Conservation (phyloP, 129 eudicot genomes). For the Sambucus nigra region DNA sequence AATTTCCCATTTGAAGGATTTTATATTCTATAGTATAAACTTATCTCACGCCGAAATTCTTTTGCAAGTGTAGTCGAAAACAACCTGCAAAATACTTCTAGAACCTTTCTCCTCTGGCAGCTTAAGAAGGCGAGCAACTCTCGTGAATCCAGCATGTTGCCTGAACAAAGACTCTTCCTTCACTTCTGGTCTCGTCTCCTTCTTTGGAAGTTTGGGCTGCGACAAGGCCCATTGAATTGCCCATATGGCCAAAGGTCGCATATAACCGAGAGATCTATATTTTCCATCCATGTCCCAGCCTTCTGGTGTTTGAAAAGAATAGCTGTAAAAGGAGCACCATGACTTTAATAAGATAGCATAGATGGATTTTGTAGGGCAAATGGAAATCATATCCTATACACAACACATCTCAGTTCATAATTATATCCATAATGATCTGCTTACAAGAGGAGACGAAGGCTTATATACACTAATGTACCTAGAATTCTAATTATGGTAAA, state of each 20-base stretch:
- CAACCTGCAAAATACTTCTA: constrained; percentile 41
- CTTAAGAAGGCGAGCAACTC: constrained; percentile 67
- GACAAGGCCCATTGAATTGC: constrained; percentile 95
- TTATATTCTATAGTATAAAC: neutral
- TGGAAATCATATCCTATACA: neutral
- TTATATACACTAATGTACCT: too few relatives aligned
- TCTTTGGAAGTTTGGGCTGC: constrained; percentile 33
- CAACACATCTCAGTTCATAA: too few relatives aligned
- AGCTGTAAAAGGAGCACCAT: constrained; percentile 29
- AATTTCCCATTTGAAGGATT: neutral
- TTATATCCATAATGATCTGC: too few relatives aligned
- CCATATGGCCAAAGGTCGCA: constrained; percentile 96
- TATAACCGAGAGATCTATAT: constrained; percentile 67
- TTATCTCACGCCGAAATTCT: constrained; percentile 34
- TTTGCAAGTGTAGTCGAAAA: constrained; percentile 71
- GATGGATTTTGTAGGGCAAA: neutral
- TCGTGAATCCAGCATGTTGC: constrained; percentile 59
- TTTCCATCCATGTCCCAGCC: constrained; percentile 66
- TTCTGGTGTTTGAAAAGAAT: constrained; percentile 88
- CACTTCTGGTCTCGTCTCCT: constrained; percentile 36
- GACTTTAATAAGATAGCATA: neutral
- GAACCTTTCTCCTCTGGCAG: constrained; percentile 49
- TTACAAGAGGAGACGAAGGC: too few relatives aligned
- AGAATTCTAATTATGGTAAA: too few relatives aligned
- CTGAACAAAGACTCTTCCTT: constrained; percentile 40